phyloP scores from a whole-genome alignment of 495 filamentous ascomycete genomes.

The Penicillium canescens region DNA sequence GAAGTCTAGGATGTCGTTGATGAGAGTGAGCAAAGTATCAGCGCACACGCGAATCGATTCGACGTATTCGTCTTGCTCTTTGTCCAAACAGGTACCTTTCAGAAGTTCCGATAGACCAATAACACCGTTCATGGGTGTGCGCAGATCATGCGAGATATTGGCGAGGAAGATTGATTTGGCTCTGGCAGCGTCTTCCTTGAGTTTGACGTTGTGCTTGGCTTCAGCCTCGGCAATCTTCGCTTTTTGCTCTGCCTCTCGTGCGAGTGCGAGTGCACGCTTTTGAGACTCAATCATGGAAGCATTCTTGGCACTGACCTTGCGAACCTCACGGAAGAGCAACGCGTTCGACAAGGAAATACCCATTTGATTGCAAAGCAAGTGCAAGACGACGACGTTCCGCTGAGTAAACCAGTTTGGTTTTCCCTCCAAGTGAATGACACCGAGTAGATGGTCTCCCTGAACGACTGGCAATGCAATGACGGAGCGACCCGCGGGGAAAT shows the following conservation, averaged over 20 bases:
- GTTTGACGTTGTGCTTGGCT: slow-evolving; percentile 81
- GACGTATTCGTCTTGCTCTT: slow-evolving; percentile 87
- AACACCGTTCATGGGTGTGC: slow-evolving; percentile 85
- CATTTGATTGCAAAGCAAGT: slow-evolving; percentile 86
- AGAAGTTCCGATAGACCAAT: slow-evolving; percentile 89
- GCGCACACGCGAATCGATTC: slow-evolving; percentile 90
- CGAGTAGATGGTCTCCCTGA: slow-evolving; percentile 74
- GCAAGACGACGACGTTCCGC: slow-evolving; percentile 80
- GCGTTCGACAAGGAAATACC: slow-evolving; percentile 88
- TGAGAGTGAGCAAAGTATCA: slow-evolving; percentile 86
- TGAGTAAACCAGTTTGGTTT: slow-evolving; percentile 85
- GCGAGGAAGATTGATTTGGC: slow-evolving; percentile 92
- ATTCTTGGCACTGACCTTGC: slow-evolving; percentile 78
- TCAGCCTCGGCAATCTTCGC: slow-evolving; percentile 79
- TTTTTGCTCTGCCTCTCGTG: slow-evolving; percentile 77
- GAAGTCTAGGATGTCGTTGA: slow-evolving; percentile 94
- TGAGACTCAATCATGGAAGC: slow-evolving; percentile 86
- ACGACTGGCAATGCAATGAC: slow-evolving; percentile 85
- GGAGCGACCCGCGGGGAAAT: slow-evolving; percentile 69
- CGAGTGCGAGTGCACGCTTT: slow-evolving; percentile 76
- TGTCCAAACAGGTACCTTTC: slow-evolving; percentile 71
- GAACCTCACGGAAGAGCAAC: slow-evolving; percentile 75
- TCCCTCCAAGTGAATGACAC: slow-evolving; percentile 84
- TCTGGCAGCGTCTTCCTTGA: slow-evolving; percentile 88
- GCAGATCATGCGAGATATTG: slow-evolving; percentile 85